Percentiles rank a stretch among this genome's conserved stretches.
These are phyloP conservation scores for Helminthosporium solani DNA, from an alignment of 2,329 filamentous ascomycete genomes.

Conservation along the genomic window DNA sequence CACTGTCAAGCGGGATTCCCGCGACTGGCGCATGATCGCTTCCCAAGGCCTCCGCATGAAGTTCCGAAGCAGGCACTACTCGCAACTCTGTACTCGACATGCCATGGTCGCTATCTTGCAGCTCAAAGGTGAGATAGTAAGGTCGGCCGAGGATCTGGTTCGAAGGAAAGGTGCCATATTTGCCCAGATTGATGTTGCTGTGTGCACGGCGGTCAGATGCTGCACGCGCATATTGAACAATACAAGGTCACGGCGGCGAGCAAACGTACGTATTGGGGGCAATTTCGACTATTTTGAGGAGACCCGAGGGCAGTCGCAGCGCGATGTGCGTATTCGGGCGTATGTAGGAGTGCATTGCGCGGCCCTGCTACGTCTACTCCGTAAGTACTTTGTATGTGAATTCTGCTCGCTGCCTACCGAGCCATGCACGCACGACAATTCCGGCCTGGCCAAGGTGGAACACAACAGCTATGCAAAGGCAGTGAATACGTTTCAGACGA, in stretches of 20 bases:
- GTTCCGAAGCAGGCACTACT: constrained; percentile 75
- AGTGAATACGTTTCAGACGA: no score
- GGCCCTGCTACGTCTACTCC: constrained; percentile 6
- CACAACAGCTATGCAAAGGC: no score
- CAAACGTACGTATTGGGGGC: constrained; percentile 64
- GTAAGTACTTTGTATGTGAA: no score
- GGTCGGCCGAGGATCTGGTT: constrained; percentile 91
- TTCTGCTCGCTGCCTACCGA: constrained; percentile 6
- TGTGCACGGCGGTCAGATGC: constrained; percentile 8
- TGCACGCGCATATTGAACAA: neutral
- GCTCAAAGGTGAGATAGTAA: constrained; percentile 87
- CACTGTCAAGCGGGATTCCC: constrained; percentile 35
- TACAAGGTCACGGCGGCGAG: constrained; percentile 32
- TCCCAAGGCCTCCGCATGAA: constrained; percentile 76
- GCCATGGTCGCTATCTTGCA: constrained; percentile 67
- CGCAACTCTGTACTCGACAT: constrained; percentile 66
- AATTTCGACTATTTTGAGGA: constrained; percentile 59
- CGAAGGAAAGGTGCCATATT: constrained; percentile 87
- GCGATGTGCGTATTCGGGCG: constrained; percentile 55
- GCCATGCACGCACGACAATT: neutral
- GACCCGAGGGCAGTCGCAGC: constrained; percentile 59
- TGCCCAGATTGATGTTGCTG: constrained; percentile 84
- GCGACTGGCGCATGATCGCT: constrained; percentile 50
- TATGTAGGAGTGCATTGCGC: constrained; percentile 49
- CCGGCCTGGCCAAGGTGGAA: no score